These are phyloP conservation scores for Cercospora nicotianae DNA, from an alignment of 2,329 filamentous ascomycete species.

Conservation along the genomic window DNA sequence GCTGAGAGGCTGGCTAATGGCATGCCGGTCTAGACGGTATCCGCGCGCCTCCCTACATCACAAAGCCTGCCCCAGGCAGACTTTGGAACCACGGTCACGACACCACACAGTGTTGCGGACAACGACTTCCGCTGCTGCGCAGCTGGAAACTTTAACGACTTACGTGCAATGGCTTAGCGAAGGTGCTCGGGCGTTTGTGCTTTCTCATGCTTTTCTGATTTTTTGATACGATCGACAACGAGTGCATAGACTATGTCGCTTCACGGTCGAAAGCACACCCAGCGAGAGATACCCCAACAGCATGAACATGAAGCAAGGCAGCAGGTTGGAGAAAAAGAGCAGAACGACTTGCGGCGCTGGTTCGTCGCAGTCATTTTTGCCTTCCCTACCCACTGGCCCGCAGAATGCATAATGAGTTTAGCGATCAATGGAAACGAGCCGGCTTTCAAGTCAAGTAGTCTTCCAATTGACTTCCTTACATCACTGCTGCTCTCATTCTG, in stretches of 20 bases:
- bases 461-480: background rate
- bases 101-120: too few species aligned
- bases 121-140: background rate
- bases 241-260: background rate
- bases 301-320: background rate
- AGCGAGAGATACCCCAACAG: background rate
- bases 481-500: background rate
- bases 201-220: background rate
- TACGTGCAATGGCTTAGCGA: constrained; percentile 1
- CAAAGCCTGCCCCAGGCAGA: too few species aligned
- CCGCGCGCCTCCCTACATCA: too few species aligned
- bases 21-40: constrained; percentile 20
- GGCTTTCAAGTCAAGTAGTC: background rate
- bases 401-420: background rate
- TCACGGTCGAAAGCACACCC: background rate
- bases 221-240: too few species aligned
- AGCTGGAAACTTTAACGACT: too few species aligned
- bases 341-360: background rate
- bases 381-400: background rate
- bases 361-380: background rate
- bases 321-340: background rate
- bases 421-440: background rate
- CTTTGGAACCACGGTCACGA: too few species aligned
- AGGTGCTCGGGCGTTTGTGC: constrained; percentile 1
- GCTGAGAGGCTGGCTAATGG: constrained; percentile 24